Conservation (phyloP, 1,139 yeast species). For the Yamadazyma taylorii region DNA sequence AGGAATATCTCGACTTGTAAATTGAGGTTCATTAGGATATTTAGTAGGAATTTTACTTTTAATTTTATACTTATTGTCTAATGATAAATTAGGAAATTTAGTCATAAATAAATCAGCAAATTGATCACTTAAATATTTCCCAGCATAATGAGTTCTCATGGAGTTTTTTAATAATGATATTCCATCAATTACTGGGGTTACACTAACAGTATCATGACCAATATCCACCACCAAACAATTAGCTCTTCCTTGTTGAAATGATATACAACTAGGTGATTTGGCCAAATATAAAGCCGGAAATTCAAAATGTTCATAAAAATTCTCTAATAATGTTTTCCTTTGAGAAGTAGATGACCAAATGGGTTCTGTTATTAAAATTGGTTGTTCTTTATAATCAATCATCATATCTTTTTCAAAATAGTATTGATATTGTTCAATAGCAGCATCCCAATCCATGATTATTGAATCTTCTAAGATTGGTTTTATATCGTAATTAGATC, state of each 20-base stretch:
- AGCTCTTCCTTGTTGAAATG: conserved; percentile 93
- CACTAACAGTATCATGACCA: conserved; percentile 82
- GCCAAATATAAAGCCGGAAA: conserved; percentile 88
- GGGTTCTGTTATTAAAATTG: conserved; percentile 79
- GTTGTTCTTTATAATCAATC: conserved; percentile 66
- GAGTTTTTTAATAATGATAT: conserved; percentile 75
- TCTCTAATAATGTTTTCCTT: conserved; percentile 72
- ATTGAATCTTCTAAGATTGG: conserved; percentile 63
- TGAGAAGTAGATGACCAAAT: conserved; percentile 77
- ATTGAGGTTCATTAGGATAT: conserved; percentile 34
- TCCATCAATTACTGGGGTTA: conserved; percentile 94
- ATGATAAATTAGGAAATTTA: conserved; percentile 17
- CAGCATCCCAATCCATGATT: conserved; percentile 73
- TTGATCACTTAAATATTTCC: conserved; percentile 54
- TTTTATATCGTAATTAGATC: conserved; percentile 50
- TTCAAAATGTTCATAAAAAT: conserved; percentile 67
- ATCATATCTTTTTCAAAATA: conserved; percentile 48
- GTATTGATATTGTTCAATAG: conserved; percentile 63
- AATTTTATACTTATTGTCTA: conserved; percentile 27
- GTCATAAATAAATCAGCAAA: conserved; percentile 24
- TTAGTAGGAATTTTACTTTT: conserved; percentile 34
- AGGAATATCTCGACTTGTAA: conserved; percentile 29
- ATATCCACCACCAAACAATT: conserved; percentile 91
- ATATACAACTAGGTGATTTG: conserved; percentile 83
- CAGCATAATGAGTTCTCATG: conserved; percentile 66